A percentile compares a stretch with the other conserved stretches of the same genome.
These are phyloP conservation scores for Calophaca sinica DNA, from an alignment of 306 rosid genomes.

Conservation along the genomic window DNA sequence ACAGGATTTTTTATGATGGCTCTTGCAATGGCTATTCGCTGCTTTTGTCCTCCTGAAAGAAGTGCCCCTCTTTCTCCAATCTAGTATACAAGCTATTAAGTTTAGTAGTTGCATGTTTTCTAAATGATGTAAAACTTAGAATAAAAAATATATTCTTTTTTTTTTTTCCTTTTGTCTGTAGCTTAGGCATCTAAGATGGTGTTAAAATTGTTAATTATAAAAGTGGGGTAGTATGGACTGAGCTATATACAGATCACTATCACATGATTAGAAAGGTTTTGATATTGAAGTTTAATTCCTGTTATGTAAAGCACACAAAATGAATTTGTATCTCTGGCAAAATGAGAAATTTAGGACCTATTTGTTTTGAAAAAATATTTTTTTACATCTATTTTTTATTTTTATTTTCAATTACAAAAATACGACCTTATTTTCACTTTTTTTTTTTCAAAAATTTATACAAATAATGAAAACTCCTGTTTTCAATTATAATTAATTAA, in stretches of 20 bases:
- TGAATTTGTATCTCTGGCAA: not conserved
- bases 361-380: no score
- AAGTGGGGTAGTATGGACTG: not conserved
- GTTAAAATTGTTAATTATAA: not conserved
- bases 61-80: conserved; percentile 91
- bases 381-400: no score
- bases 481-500: no score
- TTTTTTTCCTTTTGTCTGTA: no score
- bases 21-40: conserved; percentile 91
- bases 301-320: not conserved
- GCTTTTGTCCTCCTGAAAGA: conserved; percentile 97
- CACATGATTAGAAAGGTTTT: not conserved
- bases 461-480: no score
- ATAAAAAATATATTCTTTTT: no score
- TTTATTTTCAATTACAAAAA: no score
- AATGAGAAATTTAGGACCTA: not conserved
- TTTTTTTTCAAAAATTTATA: no score
- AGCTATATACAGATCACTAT: not conserved
- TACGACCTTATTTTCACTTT: no score
- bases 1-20: conserved; percentile 90
- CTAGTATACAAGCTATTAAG: conserved; percentile 48
- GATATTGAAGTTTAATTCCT: not conserved
- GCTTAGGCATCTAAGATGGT: conserved; percentile 7
- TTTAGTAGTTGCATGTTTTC: conserved; percentile 14
- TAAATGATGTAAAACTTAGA: conserved; percentile 12